Evolutionary conservation across 768 basidiomycete genomes (phyloP).

Genomic region (Russula vinacea): DNA sequence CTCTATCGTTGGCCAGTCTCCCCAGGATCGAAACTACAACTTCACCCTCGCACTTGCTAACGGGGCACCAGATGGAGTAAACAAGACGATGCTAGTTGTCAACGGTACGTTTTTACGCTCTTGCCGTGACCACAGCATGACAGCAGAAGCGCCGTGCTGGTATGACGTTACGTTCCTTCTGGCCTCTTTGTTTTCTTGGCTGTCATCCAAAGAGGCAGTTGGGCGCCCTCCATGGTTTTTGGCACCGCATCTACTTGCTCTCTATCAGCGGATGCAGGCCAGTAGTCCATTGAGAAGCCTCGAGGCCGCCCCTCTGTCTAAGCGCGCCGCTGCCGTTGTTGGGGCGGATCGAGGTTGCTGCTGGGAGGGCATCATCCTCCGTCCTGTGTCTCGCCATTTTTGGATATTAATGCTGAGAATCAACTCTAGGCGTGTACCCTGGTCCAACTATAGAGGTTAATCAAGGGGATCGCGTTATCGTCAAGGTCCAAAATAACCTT

Average conservation of each 20-base stretch:
- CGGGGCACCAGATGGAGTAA: constrained; percentile 44
- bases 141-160: not conserved
- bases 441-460: constrained; percentile 43
- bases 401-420: not conserved
- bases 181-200: not conserved
- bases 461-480: constrained; percentile 38
- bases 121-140: not conserved
- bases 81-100: constrained; percentile 46
- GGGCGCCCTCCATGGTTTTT: not conserved
- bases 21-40: constrained; percentile 44
- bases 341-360: not conserved
- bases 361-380: not conserved
- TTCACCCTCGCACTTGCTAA: constrained; percentile 43
- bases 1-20: constrained; percentile 27
- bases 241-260: too few relatives aligned
- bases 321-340: not conserved
- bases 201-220: not conserved
- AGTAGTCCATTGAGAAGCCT: not conserved
- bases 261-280: not conserved
- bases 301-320: not conserved
- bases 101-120: constrained; percentile 38
- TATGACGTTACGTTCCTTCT: not conserved
- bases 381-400: not conserved
- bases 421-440: constrained; percentile 35
- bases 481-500: constrained; percentile 40